Evolutionary conservation across 495 filamentous ascomycete species (phyloP), one percentile per base, ranked within the genome.

Genomic region (Penicillium lividum): DNA sequence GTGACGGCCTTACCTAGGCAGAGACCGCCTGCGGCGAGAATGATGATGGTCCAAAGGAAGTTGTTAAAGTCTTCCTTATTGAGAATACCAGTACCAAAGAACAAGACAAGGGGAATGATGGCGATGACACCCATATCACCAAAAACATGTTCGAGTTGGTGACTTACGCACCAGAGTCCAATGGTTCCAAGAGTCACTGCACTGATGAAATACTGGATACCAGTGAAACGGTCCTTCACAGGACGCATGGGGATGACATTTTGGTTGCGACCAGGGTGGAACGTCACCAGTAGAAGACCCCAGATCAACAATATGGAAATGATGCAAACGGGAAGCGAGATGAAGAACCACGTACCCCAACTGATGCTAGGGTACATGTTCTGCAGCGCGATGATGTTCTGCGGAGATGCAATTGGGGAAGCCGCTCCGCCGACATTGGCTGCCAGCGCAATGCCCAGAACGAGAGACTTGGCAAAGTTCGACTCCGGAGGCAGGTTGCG

Each of bases 31-130:
- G 95, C 94, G 0, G 94, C 94, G 18, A 99, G 86, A 65, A 99
- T 97, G 77, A 99, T 98, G 74, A 99, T 98, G 28, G 94, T 99
- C 94, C 94, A 99, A 33, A 97, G 88, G 75, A 99, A 99, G 68
- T 99, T 99, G 79, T 99, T 99, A 69, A 99, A 99, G 71, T 99
- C 94, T 75, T 98, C 94, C 71, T 99, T 99, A 29, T 93, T 99
- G 11, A 99, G 83, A 68, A 99, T 96, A 38, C 94, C 94, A 10
- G 92, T 91, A 54, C 94, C 94, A 67, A 98, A 99, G 82, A 99
- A 99, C 34, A 96, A 77, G 38, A 94, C 89, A 42, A 99, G 86
- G 7, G 94, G 94, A 58, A 99, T 90, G 69, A 99, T 95, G 53
- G 94, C 94, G 46, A 99, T 89, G 54, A 99, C 91, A 48, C 94